Conservation (phyloP, 1,284 basidiomycete genomes). For the Hymenochaete sp. region DNA sequence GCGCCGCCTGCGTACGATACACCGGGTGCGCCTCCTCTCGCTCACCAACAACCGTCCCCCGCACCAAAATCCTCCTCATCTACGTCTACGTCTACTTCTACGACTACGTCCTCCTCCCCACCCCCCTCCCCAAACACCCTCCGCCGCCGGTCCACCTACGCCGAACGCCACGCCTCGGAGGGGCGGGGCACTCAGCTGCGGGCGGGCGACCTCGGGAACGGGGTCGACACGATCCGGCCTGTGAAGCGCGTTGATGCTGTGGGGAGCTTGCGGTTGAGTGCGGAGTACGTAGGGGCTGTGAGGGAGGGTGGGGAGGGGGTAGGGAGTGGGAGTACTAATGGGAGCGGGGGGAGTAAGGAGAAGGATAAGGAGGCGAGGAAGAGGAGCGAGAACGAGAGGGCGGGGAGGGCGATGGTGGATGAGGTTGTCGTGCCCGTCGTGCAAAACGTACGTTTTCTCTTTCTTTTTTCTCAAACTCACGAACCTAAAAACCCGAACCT, state of each 20-base stretch:
- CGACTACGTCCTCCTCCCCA: slow-evolving; percentile 1
- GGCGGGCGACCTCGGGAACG: slow-evolving; percentile 76
- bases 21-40: slow-evolving; percentile 24
- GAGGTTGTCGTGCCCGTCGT: slow-evolving; percentile 76
- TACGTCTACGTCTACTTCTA: not conserved
- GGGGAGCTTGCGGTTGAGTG: slow-evolving; percentile 69
- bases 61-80: no score
- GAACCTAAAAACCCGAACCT: no score
- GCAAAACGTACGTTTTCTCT: slow-evolving; percentile 45
- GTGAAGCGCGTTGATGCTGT: slow-evolving; percentile 84
- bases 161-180: slow-evolving; percentile 53
- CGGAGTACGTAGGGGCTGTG: slow-evolving; percentile 71
- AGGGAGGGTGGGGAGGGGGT: slow-evolving; percentile 41
- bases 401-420: slow-evolving; percentile 67
- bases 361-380: slow-evolving; percentile 16
- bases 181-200: slow-evolving; percentile 70
- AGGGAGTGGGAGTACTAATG: slow-evolving; percentile 1
- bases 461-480: slow-evolving; percentile 8
- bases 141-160: slow-evolving; percentile 55
- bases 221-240: slow-evolving; percentile 83
- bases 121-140: slow-evolving; percentile 33
- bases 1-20: slow-evolving; percentile 57
- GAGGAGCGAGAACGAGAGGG: slow-evolving; percentile 50
- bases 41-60: slow-evolving; percentile 8
- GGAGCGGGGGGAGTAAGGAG: not conserved